These are phyloP conservation scores for Polytrichum formosum DNA, from an alignment of 225 moss, liverwort and hornwort species.

Conservation along the genomic window DNA sequence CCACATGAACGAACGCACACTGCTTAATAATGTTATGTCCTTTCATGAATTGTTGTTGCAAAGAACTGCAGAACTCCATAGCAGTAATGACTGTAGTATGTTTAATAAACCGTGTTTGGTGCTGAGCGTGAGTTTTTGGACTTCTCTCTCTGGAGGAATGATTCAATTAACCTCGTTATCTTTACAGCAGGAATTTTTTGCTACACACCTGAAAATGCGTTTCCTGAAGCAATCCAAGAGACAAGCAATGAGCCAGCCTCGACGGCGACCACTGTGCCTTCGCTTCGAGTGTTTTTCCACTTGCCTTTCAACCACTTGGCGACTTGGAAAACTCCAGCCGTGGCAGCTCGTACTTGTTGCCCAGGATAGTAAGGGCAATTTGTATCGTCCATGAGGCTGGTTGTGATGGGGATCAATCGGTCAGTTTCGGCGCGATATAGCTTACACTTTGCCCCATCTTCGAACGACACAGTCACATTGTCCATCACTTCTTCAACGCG, in stretches of 20 bases:
- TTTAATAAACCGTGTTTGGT: too few relatives aligned
- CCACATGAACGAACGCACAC: too few relatives aligned
- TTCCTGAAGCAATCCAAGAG: conserved; percentile 55
- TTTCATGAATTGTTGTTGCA: too few relatives aligned
- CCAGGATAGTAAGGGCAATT: conserved; percentile 62
- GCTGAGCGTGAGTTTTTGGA: too few relatives aligned
- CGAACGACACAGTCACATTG: conserved; percentile 66
- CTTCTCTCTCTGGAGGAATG: too few relatives aligned
- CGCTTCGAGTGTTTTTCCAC: conserved; percentile 50
- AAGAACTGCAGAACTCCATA: too few relatives aligned
- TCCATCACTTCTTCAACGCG: conserved; percentile 74
- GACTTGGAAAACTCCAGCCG: conserved; percentile 43
- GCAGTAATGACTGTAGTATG: too few relatives aligned
- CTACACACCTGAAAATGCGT: conserved; percentile 6
- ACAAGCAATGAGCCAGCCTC: conserved; percentile 63
- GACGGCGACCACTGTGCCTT: conserved; percentile 47
- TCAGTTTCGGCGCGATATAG: conserved; percentile 33
- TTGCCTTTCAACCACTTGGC: conserved; percentile 69
- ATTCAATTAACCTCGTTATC: too few relatives aligned
- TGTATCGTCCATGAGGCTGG: conserved; percentile 35
- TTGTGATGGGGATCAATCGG: conserved; percentile 35
- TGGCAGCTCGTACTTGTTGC: conserved; percentile 52
- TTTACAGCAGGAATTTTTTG: too few relatives aligned
- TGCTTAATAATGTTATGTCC: too few relatives aligned
- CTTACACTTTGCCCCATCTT: conserved; percentile 69